Evolutionary conservation across 306 rosid genomes (phyloP).

Genomic region (Quercus agrifolia): DNA sequence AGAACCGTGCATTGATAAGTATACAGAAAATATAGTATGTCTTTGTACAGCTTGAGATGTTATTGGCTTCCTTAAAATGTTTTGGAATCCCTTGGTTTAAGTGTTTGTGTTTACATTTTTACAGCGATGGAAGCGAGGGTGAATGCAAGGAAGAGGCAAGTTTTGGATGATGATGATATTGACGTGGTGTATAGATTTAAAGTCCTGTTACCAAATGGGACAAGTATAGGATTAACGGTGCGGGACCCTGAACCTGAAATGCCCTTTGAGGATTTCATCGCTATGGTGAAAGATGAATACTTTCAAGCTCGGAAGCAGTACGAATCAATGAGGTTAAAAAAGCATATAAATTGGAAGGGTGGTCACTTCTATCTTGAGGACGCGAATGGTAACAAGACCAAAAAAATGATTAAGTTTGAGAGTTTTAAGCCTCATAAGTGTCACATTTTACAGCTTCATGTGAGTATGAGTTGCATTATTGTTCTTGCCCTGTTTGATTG

Average conservation of each 20-base stretch:
- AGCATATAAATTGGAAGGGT: slow-evolving; percentile 31
- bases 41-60: background rate
- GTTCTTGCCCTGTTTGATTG: slow-evolving; percentile 1
- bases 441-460: slow-evolving; percentile 50
- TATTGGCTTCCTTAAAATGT: background rate
- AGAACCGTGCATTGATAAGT: no score
- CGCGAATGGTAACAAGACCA: slow-evolving; percentile 18
- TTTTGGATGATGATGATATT: background rate
- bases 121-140: slow-evolving; percentile 14
- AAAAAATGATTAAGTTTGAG: slow-evolving; percentile 20
- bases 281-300: slow-evolving; percentile 26
- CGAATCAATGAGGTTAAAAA: slow-evolving; percentile 19
- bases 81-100: background rate
- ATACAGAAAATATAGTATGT: no score
- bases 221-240: slow-evolving; percentile 22
- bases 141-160: slow-evolving; percentile 16
- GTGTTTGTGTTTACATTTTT: background rate
- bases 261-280: slow-evolving; percentile 28
- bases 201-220: slow-evolving; percentile 42
- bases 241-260: slow-evolving; percentile 21
- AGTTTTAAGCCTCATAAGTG: slow-evolving; percentile 30
- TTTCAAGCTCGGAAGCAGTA: background rate
- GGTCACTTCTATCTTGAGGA: slow-evolving; percentile 36
- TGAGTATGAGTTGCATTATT: slow-evolving; percentile 24
- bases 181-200: slow-evolving; percentile 25